Conservation (phyloP, 2,329 filamentous ascomycete genomes). For the Tolypocladium pustulatum region DNA sequence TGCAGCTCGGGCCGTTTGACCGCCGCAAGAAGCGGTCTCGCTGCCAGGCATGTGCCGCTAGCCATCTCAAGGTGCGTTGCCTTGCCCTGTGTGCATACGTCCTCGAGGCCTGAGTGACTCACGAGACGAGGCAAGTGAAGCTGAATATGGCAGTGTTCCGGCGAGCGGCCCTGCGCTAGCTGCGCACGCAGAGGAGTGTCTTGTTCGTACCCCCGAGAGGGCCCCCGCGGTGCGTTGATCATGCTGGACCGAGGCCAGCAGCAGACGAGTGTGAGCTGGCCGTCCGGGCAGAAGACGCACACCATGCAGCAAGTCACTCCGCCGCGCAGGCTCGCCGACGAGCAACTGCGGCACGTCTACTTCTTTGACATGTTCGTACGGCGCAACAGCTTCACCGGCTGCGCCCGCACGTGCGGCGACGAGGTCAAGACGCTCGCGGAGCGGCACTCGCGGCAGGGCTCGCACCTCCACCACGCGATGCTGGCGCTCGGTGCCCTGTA, state of each 20-base stretch:
- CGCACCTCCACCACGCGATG: not conserved
- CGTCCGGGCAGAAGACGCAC: not conserved
- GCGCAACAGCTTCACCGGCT: conserved; percentile 16
- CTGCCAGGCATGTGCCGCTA: conserved; percentile 17
- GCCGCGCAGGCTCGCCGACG: conserved; percentile 5
- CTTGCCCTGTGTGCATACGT: too few species aligned
- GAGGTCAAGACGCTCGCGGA: conserved; percentile 12
- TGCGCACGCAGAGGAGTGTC: conserved; percentile 13
- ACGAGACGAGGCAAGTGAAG: not conserved
- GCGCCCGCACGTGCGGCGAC: conserved; percentile 2
- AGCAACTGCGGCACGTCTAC: conserved; percentile 11
- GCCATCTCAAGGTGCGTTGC: conserved; percentile 21
- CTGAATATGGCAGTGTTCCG: conserved; percentile 18
- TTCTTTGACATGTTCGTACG: conserved; percentile 19
- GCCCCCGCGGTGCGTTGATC: conserved; percentile 6
- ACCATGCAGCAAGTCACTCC: not conserved
- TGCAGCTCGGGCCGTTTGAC: conserved; percentile 21
- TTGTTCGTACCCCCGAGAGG: conserved; percentile 11
- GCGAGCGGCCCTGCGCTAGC: conserved; percentile 16
- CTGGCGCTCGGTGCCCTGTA: not conserved
- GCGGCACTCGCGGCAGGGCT: not conserved
- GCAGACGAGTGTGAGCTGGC: not conserved
- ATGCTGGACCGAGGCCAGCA: conserved; percentile 10
- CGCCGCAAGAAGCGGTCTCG: conserved; percentile 18
- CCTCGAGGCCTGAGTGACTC: too few species aligned